Conservation (phyloP, 441 rosid species). For the Pelargonium myrrhifolium region DNA sequence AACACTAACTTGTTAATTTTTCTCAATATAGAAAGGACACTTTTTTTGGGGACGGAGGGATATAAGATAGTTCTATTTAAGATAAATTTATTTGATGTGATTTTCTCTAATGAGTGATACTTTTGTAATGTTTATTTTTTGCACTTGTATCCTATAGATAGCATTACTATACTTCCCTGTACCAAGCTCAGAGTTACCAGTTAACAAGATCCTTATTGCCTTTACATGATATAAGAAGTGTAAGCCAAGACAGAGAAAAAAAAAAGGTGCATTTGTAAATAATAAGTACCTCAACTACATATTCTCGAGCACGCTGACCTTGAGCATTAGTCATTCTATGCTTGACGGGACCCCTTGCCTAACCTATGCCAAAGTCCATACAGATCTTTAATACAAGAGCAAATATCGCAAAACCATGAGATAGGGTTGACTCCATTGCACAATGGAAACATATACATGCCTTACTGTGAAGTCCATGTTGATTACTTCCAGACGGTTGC, state of each 20-base stretch:
- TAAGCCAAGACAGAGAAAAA: background rate
- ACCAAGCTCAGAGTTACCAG: background rate
- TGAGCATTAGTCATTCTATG: slow-evolving; percentile 27
- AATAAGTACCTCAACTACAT: slow-evolving; percentile 50
- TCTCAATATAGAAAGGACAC: no score
- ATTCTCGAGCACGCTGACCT: slow-evolving; percentile 45
- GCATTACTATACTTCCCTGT: background rate
- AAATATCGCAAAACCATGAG: background rate
- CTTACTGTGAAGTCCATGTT: slow-evolving; percentile 33
- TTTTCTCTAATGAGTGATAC: background rate
- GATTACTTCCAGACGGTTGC: slow-evolving; percentile 21
- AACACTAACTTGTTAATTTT: no score
- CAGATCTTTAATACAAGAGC: slow-evolving; percentile 4
- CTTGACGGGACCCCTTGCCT: slow-evolving; percentile 34
- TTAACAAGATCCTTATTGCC: background rate
- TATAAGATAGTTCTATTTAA: no score
- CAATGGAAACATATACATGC: slow-evolving; percentile 31
- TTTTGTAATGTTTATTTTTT: background rate
- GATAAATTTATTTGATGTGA: no score
- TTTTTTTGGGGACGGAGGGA: no score
- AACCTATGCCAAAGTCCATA: slow-evolving; percentile 23
- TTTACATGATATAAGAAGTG: background rate
- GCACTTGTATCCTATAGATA: background rate
- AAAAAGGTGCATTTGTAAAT: background rate
- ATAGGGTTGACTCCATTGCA: background rate